These are phyloP conservation scores for Eucalyptus curtisii DNA, from an alignment of 345 rosid genomes.

Conservation along the genomic window DNA sequence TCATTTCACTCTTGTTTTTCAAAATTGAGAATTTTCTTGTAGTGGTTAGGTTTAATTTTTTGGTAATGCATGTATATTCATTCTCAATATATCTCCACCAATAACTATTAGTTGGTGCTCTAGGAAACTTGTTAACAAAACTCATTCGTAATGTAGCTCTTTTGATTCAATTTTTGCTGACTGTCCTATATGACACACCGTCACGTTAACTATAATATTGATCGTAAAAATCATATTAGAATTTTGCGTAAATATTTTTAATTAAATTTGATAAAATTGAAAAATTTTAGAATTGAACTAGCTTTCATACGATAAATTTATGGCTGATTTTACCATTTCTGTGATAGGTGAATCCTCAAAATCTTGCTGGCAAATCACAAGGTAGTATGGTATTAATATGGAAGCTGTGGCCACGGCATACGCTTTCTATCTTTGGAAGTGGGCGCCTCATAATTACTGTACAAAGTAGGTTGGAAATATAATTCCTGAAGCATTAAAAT, in stretches of 20 bases:
- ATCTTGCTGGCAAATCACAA: not conserved
- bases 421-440: not conserved
- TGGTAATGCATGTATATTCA: not conserved
- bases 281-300: not conserved
- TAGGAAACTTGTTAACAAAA: not conserved
- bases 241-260: accelerated
- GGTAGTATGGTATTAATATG: not conserved
- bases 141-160: not conserved
- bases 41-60: not conserved
- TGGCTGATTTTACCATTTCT: accelerated
- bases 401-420: not conserved
- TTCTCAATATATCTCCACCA: not conserved
- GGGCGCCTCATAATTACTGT: not conserved
- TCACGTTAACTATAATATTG: accelerated
- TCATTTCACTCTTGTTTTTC: not conserved
- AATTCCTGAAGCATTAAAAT: not conserved
- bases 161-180: accelerated
- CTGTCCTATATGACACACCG: accelerated
- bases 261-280: not conserved
- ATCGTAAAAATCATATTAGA: not conserved
- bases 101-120: not conserved
- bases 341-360: not conserved
- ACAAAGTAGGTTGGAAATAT: not conserved
- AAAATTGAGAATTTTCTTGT: not conserved
- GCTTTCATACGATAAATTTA: accelerated